Evolutionary conservation across 352 stramenopile species (phyloP).

Genomic region (Phytopythium mirpurense): DNA sequence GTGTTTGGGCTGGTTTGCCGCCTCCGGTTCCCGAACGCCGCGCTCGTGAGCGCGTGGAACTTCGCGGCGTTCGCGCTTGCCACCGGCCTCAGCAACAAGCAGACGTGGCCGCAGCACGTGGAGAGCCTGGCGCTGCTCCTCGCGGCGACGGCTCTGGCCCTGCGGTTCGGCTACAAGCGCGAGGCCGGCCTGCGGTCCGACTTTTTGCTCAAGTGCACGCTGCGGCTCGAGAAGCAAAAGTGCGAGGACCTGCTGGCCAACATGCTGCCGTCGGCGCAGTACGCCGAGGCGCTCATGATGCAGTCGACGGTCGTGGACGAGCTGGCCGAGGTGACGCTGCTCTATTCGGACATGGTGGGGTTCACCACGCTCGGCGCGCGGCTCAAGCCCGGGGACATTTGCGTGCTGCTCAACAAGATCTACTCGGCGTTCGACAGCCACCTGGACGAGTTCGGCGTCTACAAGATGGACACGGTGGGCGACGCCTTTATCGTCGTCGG

Average conservation of each 20-base stretch:
- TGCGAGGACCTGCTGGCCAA: slow-evolving; percentile 80
- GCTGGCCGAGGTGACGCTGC: slow-evolving; percentile 72
- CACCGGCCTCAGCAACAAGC: slow-evolving; percentile 5
- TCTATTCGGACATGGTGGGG: slow-evolving; percentile 86
- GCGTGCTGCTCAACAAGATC: slow-evolving; percentile 77
- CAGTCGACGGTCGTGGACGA: slow-evolving; percentile 78
- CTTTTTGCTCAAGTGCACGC: slow-evolving; percentile 77
- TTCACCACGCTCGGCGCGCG: slow-evolving; percentile 67
- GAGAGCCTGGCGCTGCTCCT: slow-evolving; percentile 44
- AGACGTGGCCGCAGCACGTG: slow-evolving; percentile 27
- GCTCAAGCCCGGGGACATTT: slow-evolving; percentile 61
- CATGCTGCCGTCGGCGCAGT: slow-evolving; percentile 76
- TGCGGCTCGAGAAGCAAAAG: slow-evolving; percentile 74
- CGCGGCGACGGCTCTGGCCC: slow-evolving; percentile 19
- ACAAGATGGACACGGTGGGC: slow-evolving; percentile 86
- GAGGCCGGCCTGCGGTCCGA: slow-evolving; percentile 60
- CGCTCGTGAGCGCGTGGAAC: slow-evolving; percentile 33
- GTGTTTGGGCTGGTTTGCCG: slow-evolving; percentile 52
- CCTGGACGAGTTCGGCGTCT: slow-evolving; percentile 72
- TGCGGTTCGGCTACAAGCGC: slow-evolving; percentile 58
- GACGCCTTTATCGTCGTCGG: slow-evolving; percentile 85
- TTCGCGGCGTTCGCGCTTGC: slow-evolving; percentile 32
- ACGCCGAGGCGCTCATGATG: slow-evolving; percentile 65
- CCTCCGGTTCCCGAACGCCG: slow-evolving; percentile 53
- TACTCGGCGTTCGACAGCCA: slow-evolving; percentile 80